Conservation (phyloP, 2,329 filamentous ascomycete genomes). For the Trichoderma koningiopsis region DNA sequence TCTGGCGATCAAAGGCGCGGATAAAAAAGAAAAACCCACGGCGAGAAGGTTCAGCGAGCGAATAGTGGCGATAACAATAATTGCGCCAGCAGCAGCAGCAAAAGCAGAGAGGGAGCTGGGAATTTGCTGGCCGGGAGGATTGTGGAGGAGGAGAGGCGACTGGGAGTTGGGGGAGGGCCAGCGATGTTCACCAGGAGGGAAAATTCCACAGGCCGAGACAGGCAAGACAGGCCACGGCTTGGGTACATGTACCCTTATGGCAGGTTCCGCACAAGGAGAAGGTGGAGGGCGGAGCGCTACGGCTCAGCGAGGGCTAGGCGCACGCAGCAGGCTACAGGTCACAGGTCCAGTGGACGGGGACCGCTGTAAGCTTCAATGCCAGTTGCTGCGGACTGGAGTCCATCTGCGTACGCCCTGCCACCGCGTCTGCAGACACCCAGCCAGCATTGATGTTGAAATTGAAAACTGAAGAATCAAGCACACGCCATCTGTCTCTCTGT, state of each 20-base stretch:
- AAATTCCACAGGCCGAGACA: slow-evolving; percentile 24
- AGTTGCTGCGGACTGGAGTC: no score
- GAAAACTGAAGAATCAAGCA: neutral
- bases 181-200: slow-evolving; percentile 23
- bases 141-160: slow-evolving; percentile 11
- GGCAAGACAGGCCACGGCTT: slow-evolving; percentile 11
- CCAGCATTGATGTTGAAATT: neutral
- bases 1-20: slow-evolving; percentile 11
- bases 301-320: slow-evolving; percentile 19
- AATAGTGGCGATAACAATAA: slow-evolving; percentile 4
- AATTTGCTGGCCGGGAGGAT: slow-evolving; percentile 11
- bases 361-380: neutral
- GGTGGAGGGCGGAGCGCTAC: slow-evolving; percentile 22
- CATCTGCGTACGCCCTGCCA: neutral
- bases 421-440: neutral
- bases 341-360: neutral
- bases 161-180: slow-evolving; percentile 18
- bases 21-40: neutral
- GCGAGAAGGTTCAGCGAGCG: slow-evolving; percentile 9
- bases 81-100: slow-evolving; percentile 22
- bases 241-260: slow-evolving; percentile 2
- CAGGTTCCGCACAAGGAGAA: slow-evolving; percentile 17
- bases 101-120: slow-evolving; percentile 6
- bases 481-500: neutral
- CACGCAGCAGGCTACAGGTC: slow-evolving; percentile 14